Evolutionary conservation across 2,329 filamentous ascomycete genomes (phyloP).

Genomic region (Aspergillus alliaceus): DNA sequence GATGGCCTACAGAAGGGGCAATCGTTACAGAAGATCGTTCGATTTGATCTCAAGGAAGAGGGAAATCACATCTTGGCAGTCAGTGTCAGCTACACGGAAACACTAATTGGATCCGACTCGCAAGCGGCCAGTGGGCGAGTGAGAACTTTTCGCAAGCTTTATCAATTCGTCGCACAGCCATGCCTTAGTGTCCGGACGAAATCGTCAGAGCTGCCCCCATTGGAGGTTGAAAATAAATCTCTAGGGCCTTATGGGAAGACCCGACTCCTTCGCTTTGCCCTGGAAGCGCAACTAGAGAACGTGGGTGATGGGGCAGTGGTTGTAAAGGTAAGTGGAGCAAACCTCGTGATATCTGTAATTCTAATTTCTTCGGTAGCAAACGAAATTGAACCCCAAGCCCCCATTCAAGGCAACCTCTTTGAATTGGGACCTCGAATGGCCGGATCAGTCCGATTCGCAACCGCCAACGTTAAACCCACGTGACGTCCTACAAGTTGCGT

Average conservation of each 20-base stretch:
- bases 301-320: conserved; percentile 80
- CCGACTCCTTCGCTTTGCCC: conserved; percentile 59
- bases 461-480: conserved; percentile 57
- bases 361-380: conserved; percentile 36
- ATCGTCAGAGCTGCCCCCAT: conserved; percentile 62
- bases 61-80: conserved; percentile 91
- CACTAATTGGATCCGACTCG: conserved; percentile 51
- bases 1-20: conserved; percentile 48
- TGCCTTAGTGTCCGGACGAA: conserved; percentile 91
- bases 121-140: conserved; percentile 61
- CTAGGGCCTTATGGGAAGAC: conserved; percentile 46
- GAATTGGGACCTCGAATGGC: conserved; percentile 53
- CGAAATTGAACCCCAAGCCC: conserved; percentile 50
- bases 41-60: conserved; percentile 88
- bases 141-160: conserved; percentile 88
- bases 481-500: conserved; percentile 66
- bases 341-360: background rate
- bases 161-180: conserved; percentile 92
- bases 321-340: conserved; percentile 60
- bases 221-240: conserved; percentile 46
- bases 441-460: conserved; percentile 30
- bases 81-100: conserved; percentile 92
- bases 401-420: conserved; percentile 56
- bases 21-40: conserved; percentile 77
- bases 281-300: conserved; percentile 96